These are phyloP conservation scores for Rhodotorula sp. DNA, from an alignment of 1,284 basidiomycete species.

Conservation along the genomic window DNA sequence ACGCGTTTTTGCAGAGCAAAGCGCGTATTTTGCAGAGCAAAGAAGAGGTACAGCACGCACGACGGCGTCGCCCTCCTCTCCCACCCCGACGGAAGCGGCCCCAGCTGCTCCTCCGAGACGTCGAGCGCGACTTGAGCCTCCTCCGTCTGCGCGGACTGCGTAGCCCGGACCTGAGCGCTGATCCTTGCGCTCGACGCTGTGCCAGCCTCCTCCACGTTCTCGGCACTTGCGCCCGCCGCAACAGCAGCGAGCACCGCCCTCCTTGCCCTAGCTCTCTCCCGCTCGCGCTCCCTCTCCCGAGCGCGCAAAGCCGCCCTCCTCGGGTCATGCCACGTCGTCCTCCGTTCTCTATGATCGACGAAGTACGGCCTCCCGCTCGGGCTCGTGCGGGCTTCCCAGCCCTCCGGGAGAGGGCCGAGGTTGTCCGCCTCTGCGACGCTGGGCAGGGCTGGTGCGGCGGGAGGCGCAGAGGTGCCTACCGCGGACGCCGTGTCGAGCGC, in stretches of 20 bases:
- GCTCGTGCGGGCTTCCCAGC: conserved; percentile 27
- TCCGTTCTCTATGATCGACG: conserved; percentile 32
- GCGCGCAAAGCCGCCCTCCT: conserved; percentile 11
- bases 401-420: conserved; percentile 26
- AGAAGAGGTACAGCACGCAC: background rate
- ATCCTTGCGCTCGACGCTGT: background rate
- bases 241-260: background rate
- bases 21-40: background rate
- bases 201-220: background rate
- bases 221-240: background rate
- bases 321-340: conserved; percentile 40
- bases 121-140: conserved; percentile 59
- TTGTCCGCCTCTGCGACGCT: background rate
- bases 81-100: conserved; percentile 85
- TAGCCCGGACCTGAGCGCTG: too few species aligned
- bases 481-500: conserved; percentile 17
- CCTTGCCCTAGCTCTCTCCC: too few species aligned
- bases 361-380: conserved; percentile 36
- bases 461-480: background rate
- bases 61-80: conserved; percentile 90
- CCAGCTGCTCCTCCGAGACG: conserved; percentile 71
- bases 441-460: background rate
- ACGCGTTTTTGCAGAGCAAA: background rate
- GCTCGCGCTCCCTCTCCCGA: conserved; percentile 2
- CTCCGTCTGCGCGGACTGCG: background rate